These are phyloP conservation scores for Trichoderma cornu-damae DNA, from an alignment of 2,329 filamentous ascomycete genomes.

Conservation along the genomic window DNA sequence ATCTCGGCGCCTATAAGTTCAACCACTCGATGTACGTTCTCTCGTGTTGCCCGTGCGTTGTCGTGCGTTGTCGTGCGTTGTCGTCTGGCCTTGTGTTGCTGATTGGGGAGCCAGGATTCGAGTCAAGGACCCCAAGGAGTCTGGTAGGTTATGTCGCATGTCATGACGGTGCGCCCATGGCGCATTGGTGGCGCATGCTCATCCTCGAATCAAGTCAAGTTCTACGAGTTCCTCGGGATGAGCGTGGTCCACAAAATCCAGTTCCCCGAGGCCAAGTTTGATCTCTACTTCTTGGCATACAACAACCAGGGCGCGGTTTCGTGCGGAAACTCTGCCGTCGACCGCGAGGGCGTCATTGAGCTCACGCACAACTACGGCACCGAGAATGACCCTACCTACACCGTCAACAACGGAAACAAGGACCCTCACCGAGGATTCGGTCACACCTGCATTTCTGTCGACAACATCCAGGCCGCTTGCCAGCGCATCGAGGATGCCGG, in stretches of 20 bases:
- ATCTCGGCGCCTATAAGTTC: conserved; percentile 72
- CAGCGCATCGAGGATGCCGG: conserved; percentile 83
- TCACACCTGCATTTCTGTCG: conserved; percentile 77
- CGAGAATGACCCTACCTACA: conserved; percentile 75
- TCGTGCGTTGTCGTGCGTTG: no score
- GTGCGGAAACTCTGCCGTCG: conserved; percentile 63
- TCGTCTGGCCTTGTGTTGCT: neutral
- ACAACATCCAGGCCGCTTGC: conserved; percentile 85
- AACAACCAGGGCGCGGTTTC: conserved; percentile 72
- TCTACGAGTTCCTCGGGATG: conserved; percentile 91
- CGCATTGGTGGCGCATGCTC: neutral
- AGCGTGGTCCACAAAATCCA: conserved; percentile 73
- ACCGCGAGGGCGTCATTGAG: conserved; percentile 87
- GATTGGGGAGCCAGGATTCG: conserved; percentile 60
- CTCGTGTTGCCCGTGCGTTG: neutral
- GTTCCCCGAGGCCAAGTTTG: conserved; percentile 85
- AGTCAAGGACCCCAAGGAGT: conserved; percentile 87
- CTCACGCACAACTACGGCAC: conserved; percentile 83
- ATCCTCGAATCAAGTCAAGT: conserved; percentile 59
- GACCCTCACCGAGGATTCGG: conserved; percentile 81
- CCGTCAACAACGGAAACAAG: conserved; percentile 81
- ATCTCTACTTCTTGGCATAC: conserved; percentile 92
- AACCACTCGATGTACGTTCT: conserved; percentile 75
- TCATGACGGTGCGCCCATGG: no score
- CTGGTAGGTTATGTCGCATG: conserved; percentile 45